Evolutionary conservation across 768 basidiomycete genomes (phyloP), one percentile per base, ranked within the genome.

Genomic region (Hygrophorus russula): DNA sequence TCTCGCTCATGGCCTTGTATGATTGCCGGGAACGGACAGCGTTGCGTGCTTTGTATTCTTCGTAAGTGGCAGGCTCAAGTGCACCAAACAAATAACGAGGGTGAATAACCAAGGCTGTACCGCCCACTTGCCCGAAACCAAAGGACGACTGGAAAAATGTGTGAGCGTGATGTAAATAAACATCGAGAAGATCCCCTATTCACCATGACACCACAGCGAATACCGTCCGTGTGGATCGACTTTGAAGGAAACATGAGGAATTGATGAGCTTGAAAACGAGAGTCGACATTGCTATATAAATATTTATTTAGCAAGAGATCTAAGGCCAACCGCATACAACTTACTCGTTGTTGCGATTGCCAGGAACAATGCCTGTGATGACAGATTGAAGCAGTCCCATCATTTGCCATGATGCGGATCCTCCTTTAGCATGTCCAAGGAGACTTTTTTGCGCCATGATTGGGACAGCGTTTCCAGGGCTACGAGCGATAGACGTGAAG

Each of bases 61-160:
- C 75, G 53, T 92, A 93, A 48, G 70, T 61, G n/a, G 76, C 69
- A 1, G 88, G 78, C 47, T 91, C 80, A 30, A 97, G 66, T 8
- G 84, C 72, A 32, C 83, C 94, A 50, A 93, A 80, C 49, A 96
- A 73, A 66, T 88, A 89, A 51, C 89, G 84, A 49, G 96, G 93
- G 59, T 98, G 82, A 39, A 98, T 58, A 54, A 97, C 69, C 50
- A 93, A 73, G 35, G 82, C 86, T 45, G 80, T 86, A 43, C 96
- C 96, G 42, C 96, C 96, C 49, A 97, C 94, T 75, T 97, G 96
- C 54, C 96, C 93, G 69, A 98, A 98, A 50, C 96, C 94, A 64
- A 94, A 94, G 11, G 89, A 92, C 1, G 90, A 92, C 80, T 89
- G 50, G 18, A 51, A n/a, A 15, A 41, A 7, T n/a, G 18, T n/a